phyloP scores from a whole-genome alignment of 106 monocot species.

The Allium sativum region DNA sequence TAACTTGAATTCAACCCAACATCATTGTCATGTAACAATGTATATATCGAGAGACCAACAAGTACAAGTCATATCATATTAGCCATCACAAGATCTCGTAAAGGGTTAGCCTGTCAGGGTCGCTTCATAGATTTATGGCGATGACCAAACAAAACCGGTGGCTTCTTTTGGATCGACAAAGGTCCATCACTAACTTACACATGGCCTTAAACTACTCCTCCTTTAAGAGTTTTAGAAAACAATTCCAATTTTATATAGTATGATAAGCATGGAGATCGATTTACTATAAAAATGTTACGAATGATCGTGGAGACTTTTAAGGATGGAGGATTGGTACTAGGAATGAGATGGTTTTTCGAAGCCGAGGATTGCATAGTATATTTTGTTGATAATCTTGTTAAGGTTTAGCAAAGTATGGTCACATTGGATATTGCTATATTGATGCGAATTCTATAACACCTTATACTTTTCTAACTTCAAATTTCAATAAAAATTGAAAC shows the following conservation, averaged over 20 bases:
- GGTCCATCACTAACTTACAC: background rate
- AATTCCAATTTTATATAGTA: slow-evolving; percentile 1
- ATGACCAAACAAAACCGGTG: slow-evolving; percentile 6
- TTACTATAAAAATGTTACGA: background rate
- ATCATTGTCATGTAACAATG: background rate
- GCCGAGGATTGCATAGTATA: slow-evolving; percentile 6
- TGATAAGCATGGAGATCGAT: slow-evolving; percentile 4
- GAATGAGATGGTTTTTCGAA: slow-evolving; percentile 7
- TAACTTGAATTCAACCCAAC: background rate
- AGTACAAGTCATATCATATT: slow-evolving; percentile 4
- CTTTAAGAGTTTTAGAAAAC: slow-evolving; percentile 4
- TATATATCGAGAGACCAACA: background rate
- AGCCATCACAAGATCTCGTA: background rate
- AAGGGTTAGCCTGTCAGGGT: background rate
- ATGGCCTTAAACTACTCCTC: slow-evolving; percentile 8
- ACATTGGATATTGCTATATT: slow-evolving; percentile 32
- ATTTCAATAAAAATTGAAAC: too few relatives aligned
- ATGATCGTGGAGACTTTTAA: slow-evolving; percentile 9
- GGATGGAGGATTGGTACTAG: background rate
- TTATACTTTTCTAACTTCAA: too few relatives aligned
- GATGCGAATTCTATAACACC: slow-evolving; percentile 30
- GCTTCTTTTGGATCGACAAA: slow-evolving; percentile 2
- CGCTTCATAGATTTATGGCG: slow-evolving; percentile 5
- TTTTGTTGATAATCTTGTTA: slow-evolving; percentile 30
- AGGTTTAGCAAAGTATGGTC: slow-evolving; percentile 30